Percentiles rank a stretch among this genome's conserved stretches.
Conservation (phyloP, 768 basidiomycete species). For the Wakefieldia striispora region DNA sequence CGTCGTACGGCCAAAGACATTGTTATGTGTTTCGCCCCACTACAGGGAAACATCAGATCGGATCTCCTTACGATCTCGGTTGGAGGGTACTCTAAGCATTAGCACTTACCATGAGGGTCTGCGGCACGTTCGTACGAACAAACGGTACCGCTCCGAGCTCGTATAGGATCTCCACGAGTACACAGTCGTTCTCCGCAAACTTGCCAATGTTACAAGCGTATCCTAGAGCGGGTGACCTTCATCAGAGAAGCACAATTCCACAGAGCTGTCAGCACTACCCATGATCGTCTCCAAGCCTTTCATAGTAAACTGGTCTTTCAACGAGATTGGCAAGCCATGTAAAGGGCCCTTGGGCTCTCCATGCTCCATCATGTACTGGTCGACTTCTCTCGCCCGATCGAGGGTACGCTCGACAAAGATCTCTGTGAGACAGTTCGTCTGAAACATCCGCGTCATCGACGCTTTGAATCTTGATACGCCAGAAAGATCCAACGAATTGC, state of each 20-base stretch:
- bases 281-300: slow-evolving; percentile 61
- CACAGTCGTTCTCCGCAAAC: slow-evolving; percentile 56
- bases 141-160: slow-evolving; percentile 69
- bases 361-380: slow-evolving; percentile 18
- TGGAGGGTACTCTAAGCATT: too few relatives aligned
- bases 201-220: slow-evolving; percentile 54
- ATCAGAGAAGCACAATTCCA: not conserved
- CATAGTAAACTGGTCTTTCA: slow-evolving; percentile 55
- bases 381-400: slow-evolving; percentile 26
- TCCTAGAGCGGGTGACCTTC: slow-evolving; percentile 37
- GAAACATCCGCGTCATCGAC: not conserved
- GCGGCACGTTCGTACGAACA: slow-evolving; percentile 74
- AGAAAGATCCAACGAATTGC: not conserved
- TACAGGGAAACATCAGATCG: slow-evolving; percentile 23
- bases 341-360: slow-evolving; percentile 39
- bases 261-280: slow-evolving; percentile 30
- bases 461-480: not conserved
- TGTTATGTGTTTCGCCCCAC: slow-evolving; percentile 81
- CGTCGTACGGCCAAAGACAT: slow-evolving; percentile 74
- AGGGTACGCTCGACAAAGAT: slow-evolving; percentile 27
- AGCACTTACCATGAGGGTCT: slow-evolving; percentile 64
- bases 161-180: slow-evolving; percentile 63
- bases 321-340: slow-evolving; percentile 43
- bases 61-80: not conserved
- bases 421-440: slow-evolving; percentile 31